Evolutionary conservation across 2,329 filamentous ascomycete species (phyloP).

Genomic region (Ampelomyces quisqualis): DNA sequence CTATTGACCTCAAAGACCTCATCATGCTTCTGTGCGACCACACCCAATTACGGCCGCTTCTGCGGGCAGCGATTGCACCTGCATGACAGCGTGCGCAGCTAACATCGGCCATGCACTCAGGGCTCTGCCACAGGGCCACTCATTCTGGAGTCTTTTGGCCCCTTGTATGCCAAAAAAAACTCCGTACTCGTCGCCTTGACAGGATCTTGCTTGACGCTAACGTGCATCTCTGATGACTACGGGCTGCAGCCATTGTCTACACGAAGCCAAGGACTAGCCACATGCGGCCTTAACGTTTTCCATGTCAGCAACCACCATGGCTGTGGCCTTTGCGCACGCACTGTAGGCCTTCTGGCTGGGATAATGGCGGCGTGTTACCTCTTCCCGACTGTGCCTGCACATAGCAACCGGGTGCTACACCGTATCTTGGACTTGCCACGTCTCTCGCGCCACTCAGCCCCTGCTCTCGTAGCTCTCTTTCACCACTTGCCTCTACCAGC

Average conservation of each 20-base stretch:
- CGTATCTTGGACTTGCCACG: slow-evolving; percentile 21
- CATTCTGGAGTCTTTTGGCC: slow-evolving; percentile 15
- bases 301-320: slow-evolving; percentile 32
- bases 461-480: slow-evolving; percentile 14
- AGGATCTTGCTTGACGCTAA: slow-evolving; percentile 14
- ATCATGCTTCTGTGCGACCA: slow-evolving; percentile 10
- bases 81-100: not conserved
- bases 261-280: slow-evolving; percentile 25
- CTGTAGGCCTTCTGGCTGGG: slow-evolving; percentile 22
- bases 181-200: slow-evolving; percentile 5
- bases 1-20: slow-evolving; percentile 4
- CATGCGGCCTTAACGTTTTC: slow-evolving; percentile 19
- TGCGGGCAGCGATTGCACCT: not conserved
- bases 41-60: not conserved
- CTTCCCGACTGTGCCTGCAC: slow-evolving; percentile 18
- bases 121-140: not conserved
- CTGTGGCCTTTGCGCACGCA: slow-evolving; percentile 15
- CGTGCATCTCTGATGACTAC: slow-evolving; percentile 10
- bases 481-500: slow-evolving; percentile 22
- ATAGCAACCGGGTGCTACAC: slow-evolving; percentile 27
- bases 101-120: not conserved
- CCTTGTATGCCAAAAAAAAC: slow-evolving; percentile 18
- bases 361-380: slow-evolving; percentile 14
- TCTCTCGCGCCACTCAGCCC: slow-evolving; percentile 24
- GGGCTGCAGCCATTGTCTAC: slow-evolving; percentile 21